Evolutionary conservation across 2,329 filamentous ascomycete genomes (phyloP).

Genomic region (Aspergillus pseudonomiae): DNA sequence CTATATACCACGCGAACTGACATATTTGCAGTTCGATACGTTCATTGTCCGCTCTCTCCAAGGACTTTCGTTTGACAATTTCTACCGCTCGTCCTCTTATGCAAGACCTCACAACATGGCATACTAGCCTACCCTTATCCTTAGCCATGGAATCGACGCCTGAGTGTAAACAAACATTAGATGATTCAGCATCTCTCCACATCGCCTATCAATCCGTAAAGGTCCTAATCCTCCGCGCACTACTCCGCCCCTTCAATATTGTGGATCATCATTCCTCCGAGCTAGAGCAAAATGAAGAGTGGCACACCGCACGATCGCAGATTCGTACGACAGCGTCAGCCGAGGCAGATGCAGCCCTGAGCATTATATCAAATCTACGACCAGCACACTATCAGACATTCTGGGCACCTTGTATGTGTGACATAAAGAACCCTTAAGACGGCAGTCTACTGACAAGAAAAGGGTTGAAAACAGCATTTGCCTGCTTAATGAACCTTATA

Average conservation of each 20-base stretch:
- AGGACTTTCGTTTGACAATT: constrained; percentile 2
- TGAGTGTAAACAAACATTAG: neutral
- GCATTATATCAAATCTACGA: neutral
- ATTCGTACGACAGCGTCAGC: neutral
- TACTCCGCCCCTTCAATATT: constrained; percentile 5
- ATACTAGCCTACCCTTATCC: neutral
- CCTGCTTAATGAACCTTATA: neutral
- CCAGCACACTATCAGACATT: constrained; percentile 5
- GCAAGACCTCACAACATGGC: neutral
- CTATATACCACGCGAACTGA: neutral
- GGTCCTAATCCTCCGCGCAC: constrained; percentile 4
- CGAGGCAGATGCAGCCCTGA: neutral
- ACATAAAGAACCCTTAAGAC: neutral
- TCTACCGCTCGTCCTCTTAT: neutral
- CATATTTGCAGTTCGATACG: neutral
- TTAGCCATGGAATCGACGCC: neutral
- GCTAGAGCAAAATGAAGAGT: neutral
- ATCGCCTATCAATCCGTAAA: constrained; percentile 4
- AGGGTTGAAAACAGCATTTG: constrained; percentile 9
- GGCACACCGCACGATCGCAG: neutral
- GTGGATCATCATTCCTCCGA: neutral
- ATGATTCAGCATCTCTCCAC: neutral
- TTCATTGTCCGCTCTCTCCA: constrained; percentile 1
- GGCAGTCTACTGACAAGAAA: neutral
- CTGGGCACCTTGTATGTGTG: constrained; percentile 5